phyloP scores from a whole-genome alignment of 306 rosid species.

The Cucurbita maxima region DNA sequence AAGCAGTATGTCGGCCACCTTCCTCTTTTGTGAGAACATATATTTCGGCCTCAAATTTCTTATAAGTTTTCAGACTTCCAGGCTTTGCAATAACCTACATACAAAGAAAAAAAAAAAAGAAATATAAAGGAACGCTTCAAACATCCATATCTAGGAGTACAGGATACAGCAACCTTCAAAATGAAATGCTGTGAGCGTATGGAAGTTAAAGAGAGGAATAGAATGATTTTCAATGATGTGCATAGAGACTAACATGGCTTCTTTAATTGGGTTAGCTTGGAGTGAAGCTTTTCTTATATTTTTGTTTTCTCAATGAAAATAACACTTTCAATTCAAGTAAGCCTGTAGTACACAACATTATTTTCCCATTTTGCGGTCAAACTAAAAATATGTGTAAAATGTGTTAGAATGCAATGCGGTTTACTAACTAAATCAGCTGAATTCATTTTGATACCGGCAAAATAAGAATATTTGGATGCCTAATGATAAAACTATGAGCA shows the following conservation, averaged over 20 bases:
- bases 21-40: conserved; percentile 95
- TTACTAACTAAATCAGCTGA: background rate
- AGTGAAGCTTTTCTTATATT: background rate
- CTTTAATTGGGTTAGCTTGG: background rate
- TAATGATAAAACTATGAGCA: background rate
- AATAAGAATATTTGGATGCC: background rate
- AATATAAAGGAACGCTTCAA: background rate
- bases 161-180: background rate
- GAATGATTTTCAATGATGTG: background rate
- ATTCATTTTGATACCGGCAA: background rate
- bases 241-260: background rate
- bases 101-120: background rate
- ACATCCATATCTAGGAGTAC: background rate
- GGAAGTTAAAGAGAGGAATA: background rate
- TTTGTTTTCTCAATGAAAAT: background rate
- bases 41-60: conserved; percentile 90
- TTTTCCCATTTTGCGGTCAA: background rate
- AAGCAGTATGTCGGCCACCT: conserved; percentile 98
- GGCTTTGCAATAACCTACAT: conserved; percentile 90
- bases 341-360: background rate
- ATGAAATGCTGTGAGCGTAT: background rate
- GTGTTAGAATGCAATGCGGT: background rate
- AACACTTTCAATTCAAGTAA: background rate
- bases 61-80: conserved; percentile 62
- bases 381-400: background rate